These are phyloP conservation scores for Penicillium sp. DNA, from an alignment of 2,329 filamentous ascomycete species.

Conservation along the genomic window DNA sequence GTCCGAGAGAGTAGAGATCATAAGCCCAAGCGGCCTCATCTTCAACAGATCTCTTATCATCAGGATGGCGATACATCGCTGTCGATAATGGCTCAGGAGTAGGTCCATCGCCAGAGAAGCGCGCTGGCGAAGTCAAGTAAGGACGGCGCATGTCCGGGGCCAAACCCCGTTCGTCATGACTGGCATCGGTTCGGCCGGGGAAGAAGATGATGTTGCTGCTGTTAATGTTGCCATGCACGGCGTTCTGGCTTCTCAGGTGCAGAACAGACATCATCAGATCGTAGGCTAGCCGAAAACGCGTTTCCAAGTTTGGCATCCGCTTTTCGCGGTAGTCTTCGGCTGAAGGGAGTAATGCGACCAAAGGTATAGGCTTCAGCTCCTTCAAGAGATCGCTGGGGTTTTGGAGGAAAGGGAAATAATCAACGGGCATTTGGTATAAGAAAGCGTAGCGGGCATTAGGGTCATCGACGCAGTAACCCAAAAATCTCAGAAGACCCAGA, in stretches of 20 bases:
- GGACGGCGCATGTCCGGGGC: conserved; percentile 56
- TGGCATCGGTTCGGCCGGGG: conserved; percentile 40
- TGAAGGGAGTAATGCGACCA: conserved; percentile 49
- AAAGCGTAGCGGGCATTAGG: conserved; percentile 61
- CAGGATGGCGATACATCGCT: conserved; percentile 65
- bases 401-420: conserved; percentile 49
- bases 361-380: conserved; percentile 44
- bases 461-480: conserved; percentile 61
- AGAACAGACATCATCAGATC: conserved; percentile 61
- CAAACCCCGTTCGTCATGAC: conserved; percentile 41
- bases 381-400: conserved; percentile 45
- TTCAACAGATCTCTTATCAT: conserved; percentile 46
- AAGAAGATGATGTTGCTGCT: conserved; percentile 67
- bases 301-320: conserved; percentile 60
- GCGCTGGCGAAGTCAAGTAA: conserved; percentile 62
- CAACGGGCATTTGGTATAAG: conserved; percentile 62
- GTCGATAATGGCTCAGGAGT: conserved; percentile 50
- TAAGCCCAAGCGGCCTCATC: conserved; percentile 48
- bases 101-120: conserved; percentile 59
- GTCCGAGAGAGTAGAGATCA: conserved; percentile 65
- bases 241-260: conserved; percentile 59
- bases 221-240: conserved; percentile 66
- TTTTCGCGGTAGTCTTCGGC: conserved; percentile 44
- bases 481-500: conserved; percentile 47
- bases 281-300: conserved; percentile 64